Percentiles rank a stretch among this genome's conserved stretches.
phyloP scores from a whole-genome alignment of 176 grass and related monocot genomes.

The Carex pumila region DNA sequence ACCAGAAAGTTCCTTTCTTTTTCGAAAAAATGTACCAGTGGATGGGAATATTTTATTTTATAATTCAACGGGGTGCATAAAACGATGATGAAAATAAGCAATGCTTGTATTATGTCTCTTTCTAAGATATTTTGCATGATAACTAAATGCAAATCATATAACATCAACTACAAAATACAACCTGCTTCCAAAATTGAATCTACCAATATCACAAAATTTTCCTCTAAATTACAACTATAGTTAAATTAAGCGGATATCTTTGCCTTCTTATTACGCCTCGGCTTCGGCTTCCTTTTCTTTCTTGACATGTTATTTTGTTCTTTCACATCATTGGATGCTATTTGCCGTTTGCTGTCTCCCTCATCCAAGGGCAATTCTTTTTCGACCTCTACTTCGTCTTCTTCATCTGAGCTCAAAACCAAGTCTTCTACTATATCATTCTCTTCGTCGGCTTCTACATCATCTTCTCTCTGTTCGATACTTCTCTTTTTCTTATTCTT shows the following conservation, averaged over 20 bases:
- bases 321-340: slow-evolving; percentile 34
- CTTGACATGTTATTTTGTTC: slow-evolving; percentile 35
- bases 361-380: slow-evolving; percentile 32
- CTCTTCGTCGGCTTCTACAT: slow-evolving; percentile 35
- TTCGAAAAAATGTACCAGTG: not conserved
- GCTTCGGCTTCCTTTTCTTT: slow-evolving; percentile 42
- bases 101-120: not conserved
- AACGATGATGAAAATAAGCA: not conserved
- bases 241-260: slow-evolving; percentile 9
- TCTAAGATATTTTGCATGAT: no score
- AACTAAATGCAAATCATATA: not conserved
- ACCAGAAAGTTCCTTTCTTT: no score
- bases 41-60: not conserved
- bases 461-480: slow-evolving; percentile 40
- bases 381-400: slow-evolving; percentile 25
- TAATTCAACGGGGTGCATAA: not conserved
- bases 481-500: slow-evolving; percentile 63
- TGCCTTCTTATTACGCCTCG: slow-evolving; percentile 43
- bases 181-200: not conserved
- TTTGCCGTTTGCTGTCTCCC: slow-evolving; percentile 31
- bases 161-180: no score
- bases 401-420: slow-evolving; percentile 83
- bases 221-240: not conserved
- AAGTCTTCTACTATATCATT: slow-evolving; percentile 83
- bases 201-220: not conserved